Conservation (phyloP, 2,329 filamentous ascomycete species). For the Ophiostoma triangulosporum region DNA sequence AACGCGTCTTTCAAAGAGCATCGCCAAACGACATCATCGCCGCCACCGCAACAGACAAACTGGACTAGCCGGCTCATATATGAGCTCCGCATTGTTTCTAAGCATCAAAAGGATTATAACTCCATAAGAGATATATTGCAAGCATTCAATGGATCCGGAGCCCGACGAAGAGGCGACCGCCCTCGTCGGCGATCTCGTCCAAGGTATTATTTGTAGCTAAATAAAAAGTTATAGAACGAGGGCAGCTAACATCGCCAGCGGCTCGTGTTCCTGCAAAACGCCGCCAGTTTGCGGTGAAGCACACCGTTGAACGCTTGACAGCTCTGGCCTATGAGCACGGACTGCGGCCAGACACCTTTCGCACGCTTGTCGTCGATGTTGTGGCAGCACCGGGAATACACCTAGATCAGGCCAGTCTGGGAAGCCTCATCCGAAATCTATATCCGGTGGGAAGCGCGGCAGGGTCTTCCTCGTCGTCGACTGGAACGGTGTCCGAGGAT, state of each 20-base stretch:
- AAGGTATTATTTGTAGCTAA: slow-evolving; percentile 6
- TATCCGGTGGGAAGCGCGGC: slow-evolving; percentile 55
- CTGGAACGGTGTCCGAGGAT: slow-evolving; percentile 36
- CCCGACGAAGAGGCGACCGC: slow-evolving; percentile 11
- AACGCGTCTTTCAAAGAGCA: background rate
- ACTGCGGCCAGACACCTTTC: slow-evolving; percentile 45
- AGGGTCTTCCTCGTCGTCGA: slow-evolving; percentile 26
- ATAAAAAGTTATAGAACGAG: too few species aligned
- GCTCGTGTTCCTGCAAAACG: slow-evolving; percentile 52
- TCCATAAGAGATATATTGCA: too few species aligned
- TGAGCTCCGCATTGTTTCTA: too few species aligned
- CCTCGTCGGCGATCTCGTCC: slow-evolving; percentile 13
- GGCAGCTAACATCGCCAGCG: slow-evolving; percentile 31
- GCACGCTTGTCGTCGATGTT: slow-evolving; percentile 51
- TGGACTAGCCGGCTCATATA: background rate
- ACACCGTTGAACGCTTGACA: slow-evolving; percentile 48
- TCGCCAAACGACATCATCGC: background rate
- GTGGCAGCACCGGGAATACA: slow-evolving; percentile 42
- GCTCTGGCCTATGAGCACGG: slow-evolving; percentile 55
- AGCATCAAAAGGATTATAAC: too few species aligned
- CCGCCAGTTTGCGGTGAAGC: slow-evolving; percentile 47
- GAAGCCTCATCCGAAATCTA: slow-evolving; percentile 55
- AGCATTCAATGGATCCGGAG: slow-evolving; percentile 14
- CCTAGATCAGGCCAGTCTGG: slow-evolving; percentile 64
- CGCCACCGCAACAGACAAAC: background rate